These are phyloP conservation scores for Claviceps humidiphila DNA, from an alignment of 2,329 filamentous ascomycete genomes.

Conservation along the genomic window DNA sequence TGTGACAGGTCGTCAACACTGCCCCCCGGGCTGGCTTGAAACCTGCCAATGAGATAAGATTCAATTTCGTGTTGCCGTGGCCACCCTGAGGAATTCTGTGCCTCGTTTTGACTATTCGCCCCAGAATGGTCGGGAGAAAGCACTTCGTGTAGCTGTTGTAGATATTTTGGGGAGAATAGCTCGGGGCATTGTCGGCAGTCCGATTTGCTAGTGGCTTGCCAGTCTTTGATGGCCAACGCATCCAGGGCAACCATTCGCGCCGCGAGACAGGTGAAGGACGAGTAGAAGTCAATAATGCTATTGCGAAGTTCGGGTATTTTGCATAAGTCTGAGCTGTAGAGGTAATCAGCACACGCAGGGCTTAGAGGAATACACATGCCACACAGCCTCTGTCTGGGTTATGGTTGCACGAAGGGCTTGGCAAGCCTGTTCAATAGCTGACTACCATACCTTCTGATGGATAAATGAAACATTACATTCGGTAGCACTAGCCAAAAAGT, in stretches of 20 bases:
- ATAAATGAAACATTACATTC: slow-evolving; percentile 27
- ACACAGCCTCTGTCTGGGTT: not conserved
- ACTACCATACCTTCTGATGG: slow-evolving; percentile 26
- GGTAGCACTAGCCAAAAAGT: slow-evolving; percentile 41
- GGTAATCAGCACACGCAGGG: not conserved
- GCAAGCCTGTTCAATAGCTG: not conserved
- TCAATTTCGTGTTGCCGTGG: slow-evolving; percentile 10
- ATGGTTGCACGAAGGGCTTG: not conserved
- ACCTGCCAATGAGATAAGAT: slow-evolving; percentile 27
- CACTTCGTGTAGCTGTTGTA: slow-evolving; percentile 28
- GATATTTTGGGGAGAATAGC: slow-evolving; percentile 23
- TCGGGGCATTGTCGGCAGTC: slow-evolving; percentile 11
- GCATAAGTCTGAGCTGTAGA: slow-evolving; percentile 4
- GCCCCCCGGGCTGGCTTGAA: slow-evolving; percentile 28
- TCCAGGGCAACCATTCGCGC: slow-evolving; percentile 41
- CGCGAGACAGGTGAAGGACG: slow-evolving; percentile 33
- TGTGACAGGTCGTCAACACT: slow-evolving; percentile 29
- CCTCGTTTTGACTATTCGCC: slow-evolving; percentile 8
- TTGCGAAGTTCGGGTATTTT: slow-evolving; percentile 17
- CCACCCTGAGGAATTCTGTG: slow-evolving; percentile 4
- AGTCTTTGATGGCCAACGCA: slow-evolving; percentile 10
- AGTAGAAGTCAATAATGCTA: slow-evolving; percentile 22
- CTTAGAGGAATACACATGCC: not conserved
- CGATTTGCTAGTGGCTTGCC: not conserved
- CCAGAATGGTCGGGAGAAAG: slow-evolving; percentile 10